Conservation (phyloP, 2,329 filamentous ascomycete genomes). For the Penicillium sp. region DNA sequence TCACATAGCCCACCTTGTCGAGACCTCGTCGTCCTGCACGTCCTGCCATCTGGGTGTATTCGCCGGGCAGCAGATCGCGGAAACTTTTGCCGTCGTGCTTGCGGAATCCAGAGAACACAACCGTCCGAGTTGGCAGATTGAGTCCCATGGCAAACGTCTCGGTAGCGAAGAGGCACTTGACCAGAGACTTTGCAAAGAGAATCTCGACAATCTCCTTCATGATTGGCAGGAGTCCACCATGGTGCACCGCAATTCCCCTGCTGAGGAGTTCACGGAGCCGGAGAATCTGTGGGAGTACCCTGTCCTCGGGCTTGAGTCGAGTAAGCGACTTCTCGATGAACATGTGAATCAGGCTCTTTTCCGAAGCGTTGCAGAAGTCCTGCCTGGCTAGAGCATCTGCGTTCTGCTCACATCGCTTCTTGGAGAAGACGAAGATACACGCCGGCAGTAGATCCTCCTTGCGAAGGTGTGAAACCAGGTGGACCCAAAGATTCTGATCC, state of each 20-base stretch:
- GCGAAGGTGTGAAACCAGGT: slow-evolving; percentile 83
- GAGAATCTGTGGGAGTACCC: slow-evolving; percentile 84
- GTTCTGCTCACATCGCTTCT: slow-evolving; percentile 95
- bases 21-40: slow-evolving; percentile 88
- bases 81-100: slow-evolving; percentile 94
- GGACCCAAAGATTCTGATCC: slow-evolving; percentile 94
- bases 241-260: slow-evolving; percentile 90
- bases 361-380: slow-evolving; percentile 85
- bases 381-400: slow-evolving; percentile 91
- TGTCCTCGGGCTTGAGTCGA: slow-evolving; percentile 82
- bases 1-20: slow-evolving; percentile 87
- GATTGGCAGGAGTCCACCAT: slow-evolving; percentile 88
- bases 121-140: slow-evolving; percentile 89
- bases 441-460: slow-evolving; percentile 83
- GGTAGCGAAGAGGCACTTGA: slow-evolving; percentile 95
- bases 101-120: slow-evolving; percentile 93
- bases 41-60: slow-evolving; percentile 98
- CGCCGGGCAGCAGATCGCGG: slow-evolving; percentile 82
- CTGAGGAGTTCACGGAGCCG: slow-evolving; percentile 77
- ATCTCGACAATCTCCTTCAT: slow-evolving; percentile 98
- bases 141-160: slow-evolving; percentile 99
- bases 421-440: slow-evolving; percentile 98
- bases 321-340: slow-evolving; percentile 93
- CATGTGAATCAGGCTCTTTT: slow-evolving; percentile 97
- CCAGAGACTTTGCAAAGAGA: slow-evolving; percentile 85